A percentile compares a stretch with the other conserved stretches of the same genome.
Conservation (phyloP, 1,139 yeast genomes). For the Meyerozyma carpophila region DNA sequence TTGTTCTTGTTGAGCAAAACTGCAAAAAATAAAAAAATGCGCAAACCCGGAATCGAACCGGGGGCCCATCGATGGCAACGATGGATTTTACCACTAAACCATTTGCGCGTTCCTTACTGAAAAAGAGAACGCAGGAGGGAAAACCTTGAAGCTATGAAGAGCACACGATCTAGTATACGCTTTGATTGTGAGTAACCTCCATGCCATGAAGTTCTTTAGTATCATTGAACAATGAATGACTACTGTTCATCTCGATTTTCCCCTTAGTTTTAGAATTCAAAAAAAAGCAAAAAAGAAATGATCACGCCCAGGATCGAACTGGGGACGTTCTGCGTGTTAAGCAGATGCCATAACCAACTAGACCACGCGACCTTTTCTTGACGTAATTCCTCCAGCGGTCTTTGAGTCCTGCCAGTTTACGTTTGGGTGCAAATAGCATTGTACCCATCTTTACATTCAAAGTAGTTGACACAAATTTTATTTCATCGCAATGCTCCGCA, state of each 20-base stretch:
- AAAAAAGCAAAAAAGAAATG: background rate
- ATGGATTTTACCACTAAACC: conserved; percentile 2
- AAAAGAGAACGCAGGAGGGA: background rate
- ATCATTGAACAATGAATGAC: too few relatives aligned
- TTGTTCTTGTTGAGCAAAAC: background rate
- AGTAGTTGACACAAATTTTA: background rate
- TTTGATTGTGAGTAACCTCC: too few relatives aligned
- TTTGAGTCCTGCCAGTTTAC: too few relatives aligned
- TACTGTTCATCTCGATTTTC: too few relatives aligned
- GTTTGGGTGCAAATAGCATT: background rate
- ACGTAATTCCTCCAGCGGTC: too few relatives aligned
- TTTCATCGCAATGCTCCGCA: background rate
- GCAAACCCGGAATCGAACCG: conserved; percentile 2
- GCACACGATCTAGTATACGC: too few relatives aligned
- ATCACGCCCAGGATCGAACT: conserved; percentile 96
- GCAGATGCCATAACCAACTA: conserved; percentile 99
- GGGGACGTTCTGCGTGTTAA: conserved; percentile 99
- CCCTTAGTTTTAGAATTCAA: too few relatives aligned
- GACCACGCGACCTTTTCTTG: conserved; percentile 52
- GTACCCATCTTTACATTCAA: too few relatives aligned
- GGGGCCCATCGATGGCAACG: conserved; percentile 2
- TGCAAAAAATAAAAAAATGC: background rate
- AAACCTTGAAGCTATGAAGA: background rate
- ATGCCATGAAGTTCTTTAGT: too few relatives aligned
- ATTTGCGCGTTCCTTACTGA: background rate